phyloP scores from a whole-genome alignment of 306 rosid species.

The Sindora glabra region DNA sequence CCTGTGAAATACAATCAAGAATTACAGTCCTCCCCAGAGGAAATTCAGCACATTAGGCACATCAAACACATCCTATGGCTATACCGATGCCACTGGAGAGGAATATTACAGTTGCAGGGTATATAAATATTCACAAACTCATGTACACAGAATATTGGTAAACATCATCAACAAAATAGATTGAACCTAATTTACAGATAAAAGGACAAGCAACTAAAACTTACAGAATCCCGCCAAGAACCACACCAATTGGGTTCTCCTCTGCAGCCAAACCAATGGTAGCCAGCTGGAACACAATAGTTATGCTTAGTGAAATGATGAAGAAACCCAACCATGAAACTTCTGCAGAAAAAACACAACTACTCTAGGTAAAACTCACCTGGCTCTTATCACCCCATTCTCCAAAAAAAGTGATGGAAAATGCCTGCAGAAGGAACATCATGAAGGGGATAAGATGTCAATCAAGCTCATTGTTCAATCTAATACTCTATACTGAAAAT shows the following conservation, averaged over 20 bases:
- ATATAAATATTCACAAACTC: background rate
- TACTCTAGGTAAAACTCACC: constrained; percentile 37
- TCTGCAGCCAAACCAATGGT: constrained; percentile 96
- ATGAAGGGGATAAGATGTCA: constrained; percentile 13
- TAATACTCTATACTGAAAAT: background rate
- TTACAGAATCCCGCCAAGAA: constrained; percentile 93
- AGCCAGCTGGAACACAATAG: constrained; percentile 64
- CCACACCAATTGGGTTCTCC: constrained; percentile 85
- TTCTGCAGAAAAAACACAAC: background rate
- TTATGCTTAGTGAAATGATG: constrained; percentile 7
- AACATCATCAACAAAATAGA: too few species aligned
- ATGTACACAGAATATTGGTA: background rate
- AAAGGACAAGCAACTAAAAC: too few species aligned
- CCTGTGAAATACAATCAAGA: constrained; percentile 23
- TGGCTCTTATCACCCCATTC: constrained; percentile 99
- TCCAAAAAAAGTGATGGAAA: constrained; percentile 91
- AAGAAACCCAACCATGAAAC: constrained; percentile 1
- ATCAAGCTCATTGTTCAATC: background rate
- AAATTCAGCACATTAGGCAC: background rate
- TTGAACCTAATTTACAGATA: too few species aligned
- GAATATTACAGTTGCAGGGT: background rate
- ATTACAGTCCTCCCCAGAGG: background rate
- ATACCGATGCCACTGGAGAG: background rate
- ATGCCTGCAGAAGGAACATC: constrained; percentile 49
- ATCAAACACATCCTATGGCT: background rate